A percentile compares a stretch with the other conserved stretches of the same genome.
Evolutionary conservation across 257 asterid species (phyloP).

Genomic region (Paraleonurus japonicus): DNA sequence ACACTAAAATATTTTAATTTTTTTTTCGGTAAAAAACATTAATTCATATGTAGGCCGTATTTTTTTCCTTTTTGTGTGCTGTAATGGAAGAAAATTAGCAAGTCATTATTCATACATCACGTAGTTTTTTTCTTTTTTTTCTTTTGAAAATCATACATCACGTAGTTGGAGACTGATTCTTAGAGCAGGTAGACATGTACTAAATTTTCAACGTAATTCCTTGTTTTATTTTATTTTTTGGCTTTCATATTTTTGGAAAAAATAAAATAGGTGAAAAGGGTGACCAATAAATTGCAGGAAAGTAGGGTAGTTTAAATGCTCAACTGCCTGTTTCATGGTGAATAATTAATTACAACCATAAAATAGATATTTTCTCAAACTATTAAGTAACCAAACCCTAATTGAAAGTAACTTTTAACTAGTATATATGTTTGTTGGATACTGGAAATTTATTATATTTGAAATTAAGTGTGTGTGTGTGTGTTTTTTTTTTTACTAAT

Average conservation of each 20-base stretch:
- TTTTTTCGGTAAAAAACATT: too few relatives aligned
- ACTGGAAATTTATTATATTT: too few relatives aligned
- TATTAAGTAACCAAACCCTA: neutral
- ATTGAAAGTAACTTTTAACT: neutral
- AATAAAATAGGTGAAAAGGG: constrained; percentile 6
- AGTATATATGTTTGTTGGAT: neutral
- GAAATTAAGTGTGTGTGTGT: too few relatives aligned
- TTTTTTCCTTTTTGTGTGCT: too few relatives aligned
- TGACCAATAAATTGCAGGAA: constrained; percentile 19
- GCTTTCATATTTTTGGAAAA: neutral
- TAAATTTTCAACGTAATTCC: neutral
- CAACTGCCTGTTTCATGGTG: constrained; percentile 22
- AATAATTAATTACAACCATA: neutral
- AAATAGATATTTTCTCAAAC: too few relatives aligned
- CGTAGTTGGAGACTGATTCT: neutral
- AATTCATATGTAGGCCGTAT: too few relatives aligned
- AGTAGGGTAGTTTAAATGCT: constrained; percentile 18
- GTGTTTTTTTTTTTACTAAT: too few relatives aligned
- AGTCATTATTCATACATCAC: neutral
- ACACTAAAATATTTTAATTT: too few relatives aligned
- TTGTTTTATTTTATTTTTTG: neutral
- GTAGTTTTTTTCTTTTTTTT: too few relatives aligned
- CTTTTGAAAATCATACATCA: too few relatives aligned
- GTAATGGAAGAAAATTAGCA: neutral
- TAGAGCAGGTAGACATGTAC: constrained; percentile 28